phyloP scores from a whole-genome alignment of 495 filamentous ascomycete genomes.

The Talaromyces nanjingensis region DNA sequence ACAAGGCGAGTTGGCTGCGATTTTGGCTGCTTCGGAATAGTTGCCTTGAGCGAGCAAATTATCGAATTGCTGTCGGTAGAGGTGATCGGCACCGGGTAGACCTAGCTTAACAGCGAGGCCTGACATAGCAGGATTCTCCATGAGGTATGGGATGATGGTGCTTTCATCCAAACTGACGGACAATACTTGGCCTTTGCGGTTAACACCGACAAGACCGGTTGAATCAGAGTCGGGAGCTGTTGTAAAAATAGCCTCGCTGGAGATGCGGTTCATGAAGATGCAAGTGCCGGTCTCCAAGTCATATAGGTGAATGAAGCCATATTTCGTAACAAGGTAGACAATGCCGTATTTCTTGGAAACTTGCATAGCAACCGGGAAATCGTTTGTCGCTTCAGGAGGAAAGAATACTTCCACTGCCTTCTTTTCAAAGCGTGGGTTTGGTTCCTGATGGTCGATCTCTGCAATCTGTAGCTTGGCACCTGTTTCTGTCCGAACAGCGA shows the following conservation, averaged over 20 bases:
- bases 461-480: constrained; percentile 97
- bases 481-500: constrained; percentile 78
- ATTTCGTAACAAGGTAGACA: constrained; percentile 96
- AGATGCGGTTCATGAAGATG: constrained; percentile 99
- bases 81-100: constrained; percentile 88
- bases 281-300: constrained; percentile 95
- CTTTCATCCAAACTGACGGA: constrained; percentile 87
- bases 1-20: constrained; percentile 91
- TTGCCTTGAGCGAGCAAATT: constrained; percentile 67
- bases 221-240: constrained; percentile 79
- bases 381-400: constrained; percentile 85
- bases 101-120: constrained; percentile 91
- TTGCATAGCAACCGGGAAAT: constrained; percentile 98
- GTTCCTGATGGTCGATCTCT: constrained; percentile 87
- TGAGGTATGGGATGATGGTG: constrained; percentile 85
- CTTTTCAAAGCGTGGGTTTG: constrained; percentile 84
- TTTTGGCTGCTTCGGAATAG: constrained; percentile 83
- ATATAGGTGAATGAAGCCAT: constrained; percentile 98
- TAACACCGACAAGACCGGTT: constrained; percentile 86
- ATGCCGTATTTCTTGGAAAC: constrained; percentile 92
- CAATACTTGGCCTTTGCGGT: constrained; percentile 93
- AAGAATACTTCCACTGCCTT: constrained; percentile 97
- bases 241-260: constrained; percentile 97
- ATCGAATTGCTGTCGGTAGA: constrained; percentile 91
- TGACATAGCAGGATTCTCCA: constrained; percentile 89